Evolutionary conservation across 768 basidiomycete species (phyloP).

Genomic region (Phanerodontia chrysosporium): DNA sequence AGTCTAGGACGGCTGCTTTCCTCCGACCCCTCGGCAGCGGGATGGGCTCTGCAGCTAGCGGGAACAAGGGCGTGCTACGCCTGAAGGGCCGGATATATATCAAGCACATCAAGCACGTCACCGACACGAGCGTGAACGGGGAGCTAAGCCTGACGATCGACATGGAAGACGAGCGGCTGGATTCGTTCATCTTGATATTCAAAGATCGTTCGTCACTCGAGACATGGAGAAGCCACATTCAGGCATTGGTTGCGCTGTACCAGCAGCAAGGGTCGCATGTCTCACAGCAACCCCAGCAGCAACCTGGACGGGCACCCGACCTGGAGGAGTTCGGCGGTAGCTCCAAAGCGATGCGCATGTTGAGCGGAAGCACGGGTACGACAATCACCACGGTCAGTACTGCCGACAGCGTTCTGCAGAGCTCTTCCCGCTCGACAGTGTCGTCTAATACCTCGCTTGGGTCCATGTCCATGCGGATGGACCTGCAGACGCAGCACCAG

Average conservation of each 20-base stretch:
- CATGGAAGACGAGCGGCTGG: slow-evolving; percentile 93
- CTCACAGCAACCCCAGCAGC: slow-evolving; percentile 30
- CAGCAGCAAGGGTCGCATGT: slow-evolving; percentile 47
- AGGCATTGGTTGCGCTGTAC: slow-evolving; percentile 68
- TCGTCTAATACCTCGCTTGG: slow-evolving; percentile 75
- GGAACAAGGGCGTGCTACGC: slow-evolving; percentile 54
- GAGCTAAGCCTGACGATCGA: slow-evolving; percentile 95
- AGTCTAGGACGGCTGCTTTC: slow-evolving; percentile 72
- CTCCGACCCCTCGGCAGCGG: slow-evolving; percentile 36
- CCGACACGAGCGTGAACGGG: slow-evolving; percentile 68
- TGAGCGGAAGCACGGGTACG: slow-evolving; percentile 71
- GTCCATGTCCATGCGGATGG: slow-evolving; percentile 32
- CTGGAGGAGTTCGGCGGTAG: slow-evolving; percentile 75
- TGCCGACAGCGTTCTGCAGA: slow-evolving; percentile 61
- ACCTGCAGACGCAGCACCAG: slow-evolving; percentile 25
- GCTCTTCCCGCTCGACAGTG: slow-evolving; percentile 57
- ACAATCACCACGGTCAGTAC: slow-evolving; percentile 48
- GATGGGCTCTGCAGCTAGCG: slow-evolving; percentile 43
- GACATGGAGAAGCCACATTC: slow-evolving; percentile 83
- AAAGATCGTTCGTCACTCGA: slow-evolving; percentile 86
- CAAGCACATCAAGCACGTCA: slow-evolving; percentile 87
- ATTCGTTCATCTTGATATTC: slow-evolving; percentile 95
- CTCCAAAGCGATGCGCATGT: slow-evolving; percentile 72
- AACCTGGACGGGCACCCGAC: slow-evolving; percentile 29
- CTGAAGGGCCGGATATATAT: slow-evolving; percentile 96